A percentile compares a stretch with the other conserved stretches of the same genome.
Evolutionary conservation across 371 early-diverging fungal genomes (phyloP).

Genomic region (Mortierella sp.): DNA sequence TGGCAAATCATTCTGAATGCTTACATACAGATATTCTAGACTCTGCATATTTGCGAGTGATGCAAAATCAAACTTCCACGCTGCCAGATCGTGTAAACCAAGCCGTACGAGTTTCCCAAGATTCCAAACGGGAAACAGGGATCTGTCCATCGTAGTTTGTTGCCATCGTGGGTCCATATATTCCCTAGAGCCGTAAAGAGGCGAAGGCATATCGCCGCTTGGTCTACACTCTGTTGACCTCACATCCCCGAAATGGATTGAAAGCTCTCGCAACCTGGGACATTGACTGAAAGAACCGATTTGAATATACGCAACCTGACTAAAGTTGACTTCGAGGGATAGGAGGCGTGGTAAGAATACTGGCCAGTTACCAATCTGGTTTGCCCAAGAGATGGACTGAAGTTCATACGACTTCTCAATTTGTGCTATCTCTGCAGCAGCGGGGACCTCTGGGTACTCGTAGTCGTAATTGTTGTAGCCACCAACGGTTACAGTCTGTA

Average conservation of each 20-base stretch:
- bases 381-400: neutral
- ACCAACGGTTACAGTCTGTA: neutral
- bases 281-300: neutral
- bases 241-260: neutral
- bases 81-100: conserved; percentile 1
- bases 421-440: neutral
- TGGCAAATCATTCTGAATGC: neutral
- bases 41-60: conserved; percentile 3
- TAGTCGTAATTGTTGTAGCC: neutral
- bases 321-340: neutral
- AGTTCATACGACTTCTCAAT: neutral
- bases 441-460: neutral
- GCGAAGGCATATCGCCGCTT: neutral
- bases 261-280: neutral
- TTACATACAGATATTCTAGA: neutral
- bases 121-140: conserved; percentile 21
- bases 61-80: conserved; percentile 21
- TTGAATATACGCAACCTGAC: neutral
- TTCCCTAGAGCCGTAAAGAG: neutral
- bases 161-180: neutral
- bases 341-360: neutral
- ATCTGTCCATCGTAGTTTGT: neutral
- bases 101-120: conserved; percentile 7
- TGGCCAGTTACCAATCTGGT: neutral
- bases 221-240: neutral